Conservation (phyloP, 106 monocot species). For the Platanthera guangdongensis region DNA sequence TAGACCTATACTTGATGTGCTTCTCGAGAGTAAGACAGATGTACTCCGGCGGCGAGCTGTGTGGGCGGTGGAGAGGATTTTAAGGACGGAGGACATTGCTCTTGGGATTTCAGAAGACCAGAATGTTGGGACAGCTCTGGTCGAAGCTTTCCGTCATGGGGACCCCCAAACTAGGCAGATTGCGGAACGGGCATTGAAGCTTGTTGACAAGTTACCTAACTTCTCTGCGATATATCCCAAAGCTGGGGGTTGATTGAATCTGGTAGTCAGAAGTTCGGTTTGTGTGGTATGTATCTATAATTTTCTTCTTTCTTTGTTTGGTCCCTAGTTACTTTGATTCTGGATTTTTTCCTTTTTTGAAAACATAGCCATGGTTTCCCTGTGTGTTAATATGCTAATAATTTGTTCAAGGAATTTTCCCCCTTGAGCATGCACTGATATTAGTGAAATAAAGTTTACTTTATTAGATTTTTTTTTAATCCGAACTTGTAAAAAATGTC, state of each 20-base stretch:
- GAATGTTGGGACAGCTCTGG: conserved; percentile 64
- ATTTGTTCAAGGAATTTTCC: background rate
- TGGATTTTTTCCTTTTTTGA: background rate
- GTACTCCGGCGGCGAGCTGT: conserved; percentile 55
- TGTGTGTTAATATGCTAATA: background rate
- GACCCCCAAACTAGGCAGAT: conserved; percentile 75
- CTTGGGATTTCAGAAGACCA: conserved; percentile 49
- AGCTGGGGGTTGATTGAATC: conserved; percentile 16
- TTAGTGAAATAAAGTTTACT: background rate
- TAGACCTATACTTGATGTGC: conserved; percentile 51
- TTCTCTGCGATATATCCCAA: conserved; percentile 83
- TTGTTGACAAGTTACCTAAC: conserved; percentile 77
- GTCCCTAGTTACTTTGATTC: background rate
- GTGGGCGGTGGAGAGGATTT: conserved; percentile 92
- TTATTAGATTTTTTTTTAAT: background rate
- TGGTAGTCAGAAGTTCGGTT: background rate
- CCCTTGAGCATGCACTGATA: conserved; percentile 1
- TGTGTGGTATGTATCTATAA: conserved; percentile 11
- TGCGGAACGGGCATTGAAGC: conserved; percentile 79
- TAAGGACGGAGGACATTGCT: conserved; percentile 81
- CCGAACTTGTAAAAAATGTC: background rate
- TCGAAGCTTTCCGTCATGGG: conserved; percentile 73
- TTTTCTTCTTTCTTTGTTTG: conserved; percentile 1
- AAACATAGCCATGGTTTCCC: background rate
- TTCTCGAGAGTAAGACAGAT: conserved; percentile 47